phyloP scores from a whole-genome alignment of 1,284 basidiomycete genomes.

The Gomphus sp. region DNA sequence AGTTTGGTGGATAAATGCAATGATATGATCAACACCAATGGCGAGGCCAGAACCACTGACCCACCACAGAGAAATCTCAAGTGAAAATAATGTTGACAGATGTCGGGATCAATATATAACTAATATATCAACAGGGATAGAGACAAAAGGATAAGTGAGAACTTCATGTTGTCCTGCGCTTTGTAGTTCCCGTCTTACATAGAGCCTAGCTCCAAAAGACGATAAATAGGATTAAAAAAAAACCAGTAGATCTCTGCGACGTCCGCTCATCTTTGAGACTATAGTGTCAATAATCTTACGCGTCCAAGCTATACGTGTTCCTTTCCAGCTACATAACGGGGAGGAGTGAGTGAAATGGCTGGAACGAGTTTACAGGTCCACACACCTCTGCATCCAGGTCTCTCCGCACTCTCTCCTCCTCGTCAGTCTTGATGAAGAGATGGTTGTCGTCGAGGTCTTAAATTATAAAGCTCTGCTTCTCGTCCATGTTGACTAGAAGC shows the following conservation, averaged over 20 bases:
- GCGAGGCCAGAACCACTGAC: no score
- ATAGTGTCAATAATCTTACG: neutral
- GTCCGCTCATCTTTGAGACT: neutral
- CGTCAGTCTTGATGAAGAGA: constrained; percentile 73
- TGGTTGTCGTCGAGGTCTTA: constrained; percentile 84
- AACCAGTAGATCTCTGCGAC: neutral
- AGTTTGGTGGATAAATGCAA: no score
- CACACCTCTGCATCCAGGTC: constrained; percentile 73
- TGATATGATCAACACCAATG: no score
- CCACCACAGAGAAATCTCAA: no score
- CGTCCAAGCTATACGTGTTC: constrained; percentile 19
- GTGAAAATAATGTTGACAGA: no score
- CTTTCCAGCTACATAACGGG: constrained; percentile 16
- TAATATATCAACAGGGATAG: no score
- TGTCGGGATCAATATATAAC: no score
- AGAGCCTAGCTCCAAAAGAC: no score
- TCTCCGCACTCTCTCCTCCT: constrained; percentile 62
- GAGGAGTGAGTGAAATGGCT: neutral
- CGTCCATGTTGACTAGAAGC: constrained; percentile 77
- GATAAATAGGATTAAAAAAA: no score
- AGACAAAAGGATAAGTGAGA: no score
- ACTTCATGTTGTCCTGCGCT: no score
- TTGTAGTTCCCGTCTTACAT: no score
- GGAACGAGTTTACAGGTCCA: constrained; percentile 4
- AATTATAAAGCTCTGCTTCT: constrained; percentile 71